Evolutionary conservation across 1,284 basidiomycete genomes (phyloP).

Genomic region (Sphaerobolus stellatus): DNA sequence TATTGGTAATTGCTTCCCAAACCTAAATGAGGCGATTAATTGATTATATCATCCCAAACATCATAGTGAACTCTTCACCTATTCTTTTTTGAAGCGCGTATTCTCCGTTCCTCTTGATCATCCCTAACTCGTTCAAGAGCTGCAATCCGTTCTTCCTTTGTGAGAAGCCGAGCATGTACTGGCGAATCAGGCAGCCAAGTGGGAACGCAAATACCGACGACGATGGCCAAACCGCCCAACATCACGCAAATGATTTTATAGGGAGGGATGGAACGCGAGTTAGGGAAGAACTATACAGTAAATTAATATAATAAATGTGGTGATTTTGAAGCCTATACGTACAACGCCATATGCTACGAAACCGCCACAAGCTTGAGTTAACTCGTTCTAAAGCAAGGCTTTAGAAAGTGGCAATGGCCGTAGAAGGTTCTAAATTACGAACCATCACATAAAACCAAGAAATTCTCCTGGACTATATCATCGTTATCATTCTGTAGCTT

Average conservation of each 20-base stretch:
- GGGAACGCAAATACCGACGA: constrained; percentile 56
- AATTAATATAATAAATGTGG: background rate
- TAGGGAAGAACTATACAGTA: constrained; percentile 44
- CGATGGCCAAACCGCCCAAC: constrained; percentile 58
- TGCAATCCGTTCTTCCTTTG: constrained; percentile 59
- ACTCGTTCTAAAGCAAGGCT: constrained; percentile 40
- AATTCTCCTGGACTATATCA: constrained; percentile 50
- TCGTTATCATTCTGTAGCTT: constrained; percentile 3
- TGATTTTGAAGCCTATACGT: constrained; percentile 15
- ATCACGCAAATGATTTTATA: constrained; percentile 66
- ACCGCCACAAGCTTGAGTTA: constrained; percentile 64
- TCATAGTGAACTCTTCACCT: constrained; percentile 26
- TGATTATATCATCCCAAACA: background rate
- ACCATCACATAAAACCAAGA: constrained; percentile 73
- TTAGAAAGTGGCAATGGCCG: too few species aligned
- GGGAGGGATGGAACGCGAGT: constrained; percentile 45
- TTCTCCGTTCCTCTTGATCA: constrained; percentile 64
- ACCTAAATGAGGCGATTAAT: constrained; percentile 22
- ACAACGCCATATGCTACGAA: constrained; percentile 59
- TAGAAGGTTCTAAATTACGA: background rate
- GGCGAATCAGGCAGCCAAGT: constrained; percentile 68
- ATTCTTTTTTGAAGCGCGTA: constrained; percentile 58
- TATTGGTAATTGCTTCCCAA: constrained; percentile 55
- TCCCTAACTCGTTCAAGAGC: constrained; percentile 66
- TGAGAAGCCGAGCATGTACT: constrained; percentile 56